Percentiles rank a stretch among this genome's conserved stretches.
phyloP scores from a whole-genome alignment of 2,329 filamentous ascomycete species.

The Aspergillus versicolor region DNA sequence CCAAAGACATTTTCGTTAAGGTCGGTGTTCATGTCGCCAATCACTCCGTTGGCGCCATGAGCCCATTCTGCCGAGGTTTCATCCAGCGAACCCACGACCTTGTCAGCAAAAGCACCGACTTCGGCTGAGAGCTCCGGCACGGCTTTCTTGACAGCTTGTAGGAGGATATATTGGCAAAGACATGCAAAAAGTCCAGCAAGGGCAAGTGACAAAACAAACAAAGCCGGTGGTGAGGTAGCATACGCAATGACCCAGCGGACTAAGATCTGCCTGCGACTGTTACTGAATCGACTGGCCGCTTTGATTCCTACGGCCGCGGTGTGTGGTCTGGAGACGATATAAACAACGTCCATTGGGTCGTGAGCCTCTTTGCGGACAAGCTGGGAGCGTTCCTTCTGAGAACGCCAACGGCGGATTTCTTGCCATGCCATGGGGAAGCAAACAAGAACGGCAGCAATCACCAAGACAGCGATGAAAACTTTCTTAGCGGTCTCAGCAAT shows the following conservation, averaged over 20 bases:
- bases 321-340: slow-evolving; percentile 79
- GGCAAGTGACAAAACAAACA: slow-evolving; percentile 83
- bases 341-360: slow-evolving; percentile 84
- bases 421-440: slow-evolving; percentile 78
- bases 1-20: slow-evolving; percentile 84
- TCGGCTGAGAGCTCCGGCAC: slow-evolving; percentile 72
- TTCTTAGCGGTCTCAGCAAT: slow-evolving; percentile 69
- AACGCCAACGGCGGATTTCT: slow-evolving; percentile 75
- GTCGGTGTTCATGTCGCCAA: slow-evolving; percentile 62
- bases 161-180: slow-evolving; percentile 77
- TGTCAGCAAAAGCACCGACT: slow-evolving; percentile 75
- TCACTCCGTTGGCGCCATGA: slow-evolving; percentile 69
- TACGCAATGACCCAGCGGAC: slow-evolving; percentile 84
- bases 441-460: slow-evolving; percentile 67
- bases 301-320: slow-evolving; percentile 72
- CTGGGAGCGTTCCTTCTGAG: slow-evolving; percentile 67
- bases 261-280: slow-evolving; percentile 66
- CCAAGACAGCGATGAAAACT: slow-evolving; percentile 73
- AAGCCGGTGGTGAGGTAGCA: slow-evolving; percentile 75
- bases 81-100: slow-evolving; percentile 71
- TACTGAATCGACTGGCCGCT: slow-evolving; percentile 62
- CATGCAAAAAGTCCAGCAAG: slow-evolving; percentile 80
- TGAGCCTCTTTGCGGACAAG: slow-evolving; percentile 65
- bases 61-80: slow-evolving; percentile 77
- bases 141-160: slow-evolving; percentile 70